A percentile compares a stretch with the other conserved stretches of the same genome.
phyloP scores from a whole-genome alignment of 1,284 basidiomycete species.

The Schizophyllum amplum region DNA sequence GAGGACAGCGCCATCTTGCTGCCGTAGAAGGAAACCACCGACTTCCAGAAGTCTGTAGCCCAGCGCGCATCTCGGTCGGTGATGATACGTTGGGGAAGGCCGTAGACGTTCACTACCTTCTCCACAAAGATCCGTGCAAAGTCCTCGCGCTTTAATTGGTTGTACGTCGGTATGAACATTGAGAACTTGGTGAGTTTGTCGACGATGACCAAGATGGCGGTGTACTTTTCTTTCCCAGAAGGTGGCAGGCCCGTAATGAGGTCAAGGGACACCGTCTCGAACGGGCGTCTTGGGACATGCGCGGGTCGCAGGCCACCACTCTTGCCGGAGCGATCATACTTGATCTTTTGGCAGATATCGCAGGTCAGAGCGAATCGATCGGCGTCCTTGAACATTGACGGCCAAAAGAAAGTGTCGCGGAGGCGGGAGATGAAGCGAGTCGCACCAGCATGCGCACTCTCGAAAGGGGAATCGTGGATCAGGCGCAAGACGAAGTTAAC shows the following conservation, averaged over 20 bases:
- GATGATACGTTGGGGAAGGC: constrained; percentile 21
- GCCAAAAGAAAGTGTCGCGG: constrained; percentile 22
- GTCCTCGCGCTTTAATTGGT: constrained; percentile 2
- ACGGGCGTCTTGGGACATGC: too few relatives aligned
- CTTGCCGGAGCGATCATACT: constrained; percentile 19
- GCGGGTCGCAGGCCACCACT: constrained; percentile 28
- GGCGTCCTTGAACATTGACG: constrained; percentile 21
- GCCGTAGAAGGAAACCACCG: too few relatives aligned
- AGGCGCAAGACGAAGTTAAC: background rate
- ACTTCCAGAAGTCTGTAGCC: too few relatives aligned
- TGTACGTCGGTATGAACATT: constrained; percentile 25
- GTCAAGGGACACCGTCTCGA: too few relatives aligned
- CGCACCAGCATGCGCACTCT: too few relatives aligned
- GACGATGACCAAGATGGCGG: constrained; percentile 21
- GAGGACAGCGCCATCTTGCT: too few relatives aligned
- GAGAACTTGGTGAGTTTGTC: constrained; percentile 31
- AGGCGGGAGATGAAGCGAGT: background rate
- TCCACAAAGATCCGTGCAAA: constrained; percentile 15
- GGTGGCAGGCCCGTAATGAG: too few relatives aligned
- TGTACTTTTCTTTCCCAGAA: too few relatives aligned
- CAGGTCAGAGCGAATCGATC: constrained; percentile 22
- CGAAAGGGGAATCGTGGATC: background rate
- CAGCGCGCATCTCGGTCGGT: too few relatives aligned
- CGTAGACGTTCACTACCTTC: constrained; percentile 7
- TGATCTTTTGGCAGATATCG: constrained; percentile 30